Evolutionary conservation across 208 protist species (phyloP).

Genomic region (Strigomonas galati): DNA sequence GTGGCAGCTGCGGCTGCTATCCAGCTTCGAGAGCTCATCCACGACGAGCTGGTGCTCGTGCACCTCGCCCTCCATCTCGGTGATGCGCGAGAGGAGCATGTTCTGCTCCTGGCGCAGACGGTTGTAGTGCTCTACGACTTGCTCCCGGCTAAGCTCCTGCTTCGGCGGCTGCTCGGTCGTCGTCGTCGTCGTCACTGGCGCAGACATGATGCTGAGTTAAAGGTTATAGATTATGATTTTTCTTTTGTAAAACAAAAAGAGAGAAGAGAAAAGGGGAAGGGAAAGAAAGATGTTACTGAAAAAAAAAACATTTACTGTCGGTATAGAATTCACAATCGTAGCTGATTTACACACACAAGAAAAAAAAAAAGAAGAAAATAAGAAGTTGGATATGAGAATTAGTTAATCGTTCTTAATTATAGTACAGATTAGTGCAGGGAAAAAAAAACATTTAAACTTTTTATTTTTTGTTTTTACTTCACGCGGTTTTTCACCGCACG

Average conservation of each 20-base stretch:
- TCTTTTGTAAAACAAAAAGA: conserved; percentile 4
- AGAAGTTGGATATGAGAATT: neutral
- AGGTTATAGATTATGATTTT: no score
- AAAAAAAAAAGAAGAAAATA: neutral
- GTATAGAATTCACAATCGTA: neutral
- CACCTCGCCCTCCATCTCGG: conserved; percentile 83
- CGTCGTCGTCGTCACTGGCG: no score
- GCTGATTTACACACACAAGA: neutral
- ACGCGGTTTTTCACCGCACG: conserved; percentile 28
- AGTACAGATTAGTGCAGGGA: no score
- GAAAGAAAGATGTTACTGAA: neutral
- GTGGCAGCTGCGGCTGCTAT: conserved; percentile 91
- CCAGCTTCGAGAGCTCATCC: conserved; percentile 76
- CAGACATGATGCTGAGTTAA: no score
- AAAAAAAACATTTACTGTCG: neutral
- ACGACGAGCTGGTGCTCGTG: conserved; percentile 92
- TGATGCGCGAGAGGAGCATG: conserved; percentile 80
- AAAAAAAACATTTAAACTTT: neutral
- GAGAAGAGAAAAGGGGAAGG: neutral
- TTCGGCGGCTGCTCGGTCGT: conserved; percentile 5
- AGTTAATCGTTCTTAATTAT: no score
- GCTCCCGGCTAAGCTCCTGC: conserved; percentile 50
- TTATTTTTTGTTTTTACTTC: neutral
- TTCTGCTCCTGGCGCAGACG: conserved; percentile 85
- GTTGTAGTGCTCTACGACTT: conserved; percentile 80